A percentile compares a stretch with the other conserved stretches of the same genome.
These are phyloP conservation scores for Rhinocladiella mackenziei DNA, from an alignment of 2,329 filamentous ascomycete species.

Conservation along the genomic window DNA sequence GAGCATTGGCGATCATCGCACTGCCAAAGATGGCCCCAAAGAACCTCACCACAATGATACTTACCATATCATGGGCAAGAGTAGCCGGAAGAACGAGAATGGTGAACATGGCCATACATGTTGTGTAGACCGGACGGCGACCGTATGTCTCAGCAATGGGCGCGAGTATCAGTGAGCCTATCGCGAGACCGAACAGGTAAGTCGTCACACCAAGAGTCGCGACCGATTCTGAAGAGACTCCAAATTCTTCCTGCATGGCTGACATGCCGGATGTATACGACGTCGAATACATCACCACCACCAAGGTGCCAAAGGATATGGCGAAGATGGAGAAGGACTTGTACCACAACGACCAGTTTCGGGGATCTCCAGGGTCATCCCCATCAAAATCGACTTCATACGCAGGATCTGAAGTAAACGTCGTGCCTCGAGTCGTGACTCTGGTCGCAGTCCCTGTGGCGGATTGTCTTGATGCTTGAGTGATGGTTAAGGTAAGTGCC, in stretches of 20 bases:
- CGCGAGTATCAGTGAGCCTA: conserved; percentile 68
- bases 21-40: conserved; percentile 70
- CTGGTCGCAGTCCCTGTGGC: conserved; percentile 31
- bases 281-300: conserved; percentile 68
- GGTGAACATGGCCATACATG: conserved; percentile 61
- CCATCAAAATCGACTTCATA: conserved; percentile 72
- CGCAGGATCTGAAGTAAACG: conserved; percentile 50
- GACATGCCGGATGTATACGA: conserved; percentile 70
- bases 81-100: conserved; percentile 69
- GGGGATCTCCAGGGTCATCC: conserved; percentile 60
- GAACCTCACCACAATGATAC: conserved; percentile 69
- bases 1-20: conserved; percentile 77
- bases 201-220: conserved; percentile 72
- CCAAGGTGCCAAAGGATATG: conserved; percentile 56
- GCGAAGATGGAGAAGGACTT: conserved; percentile 53
- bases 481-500: conserved; percentile 21
- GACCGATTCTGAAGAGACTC: conserved; percentile 54
- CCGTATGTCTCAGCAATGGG: conserved; percentile 56
- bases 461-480: conserved; percentile 17
- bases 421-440: conserved; percentile 45
- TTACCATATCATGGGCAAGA: conserved; percentile 62
- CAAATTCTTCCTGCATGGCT: conserved; percentile 65
- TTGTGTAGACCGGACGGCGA: conserved; percentile 58
- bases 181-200: conserved; percentile 70
- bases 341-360: conserved; percentile 62